phyloP scores from a whole-genome alignment of 2,329 filamentous ascomycete genomes.

The Ciborinia camelliae region DNA sequence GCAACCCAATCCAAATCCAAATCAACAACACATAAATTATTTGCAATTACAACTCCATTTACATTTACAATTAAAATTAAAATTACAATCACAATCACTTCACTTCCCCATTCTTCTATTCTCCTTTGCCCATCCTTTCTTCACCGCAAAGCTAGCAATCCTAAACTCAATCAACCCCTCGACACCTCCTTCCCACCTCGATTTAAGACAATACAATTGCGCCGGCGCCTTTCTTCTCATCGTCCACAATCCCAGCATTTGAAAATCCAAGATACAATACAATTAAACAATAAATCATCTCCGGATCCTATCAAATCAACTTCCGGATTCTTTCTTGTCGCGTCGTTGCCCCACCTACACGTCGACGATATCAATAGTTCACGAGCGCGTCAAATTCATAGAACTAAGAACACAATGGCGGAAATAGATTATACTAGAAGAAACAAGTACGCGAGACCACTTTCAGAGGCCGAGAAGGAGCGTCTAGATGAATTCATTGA shows the following conservation, averaged over 20 bases:
- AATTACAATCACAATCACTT: neutral
- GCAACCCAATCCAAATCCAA: neutral
- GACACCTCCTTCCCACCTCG: neutral
- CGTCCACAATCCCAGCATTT: neutral
- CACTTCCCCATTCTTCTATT: neutral
- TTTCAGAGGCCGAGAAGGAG: conserved; percentile 77
- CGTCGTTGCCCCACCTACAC: conserved; percentile 15
- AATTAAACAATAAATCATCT: neutral
- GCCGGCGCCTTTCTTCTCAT: conserved; percentile 4
- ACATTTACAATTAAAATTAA: no score
- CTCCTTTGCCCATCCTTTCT: conserved; percentile 1
- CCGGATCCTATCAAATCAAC: neutral
- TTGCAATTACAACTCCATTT: neutral
- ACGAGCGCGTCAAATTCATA: neutral
- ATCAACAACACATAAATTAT: neutral
- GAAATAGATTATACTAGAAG: conserved; percentile 69
- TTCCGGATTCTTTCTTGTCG: neutral
- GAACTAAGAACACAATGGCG: conserved; percentile 25
- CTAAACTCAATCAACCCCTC: neutral
- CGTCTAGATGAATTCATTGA: conserved; percentile 89
- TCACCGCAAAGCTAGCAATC: conserved; percentile 9
- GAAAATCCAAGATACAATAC: neutral
- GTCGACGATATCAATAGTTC: neutral
- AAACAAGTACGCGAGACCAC: conserved; percentile 77
- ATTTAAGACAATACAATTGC: neutral